Base-by-base conservation (phyloP, 257 asterid genomes). In the Eustoma russellianum region DNA sequence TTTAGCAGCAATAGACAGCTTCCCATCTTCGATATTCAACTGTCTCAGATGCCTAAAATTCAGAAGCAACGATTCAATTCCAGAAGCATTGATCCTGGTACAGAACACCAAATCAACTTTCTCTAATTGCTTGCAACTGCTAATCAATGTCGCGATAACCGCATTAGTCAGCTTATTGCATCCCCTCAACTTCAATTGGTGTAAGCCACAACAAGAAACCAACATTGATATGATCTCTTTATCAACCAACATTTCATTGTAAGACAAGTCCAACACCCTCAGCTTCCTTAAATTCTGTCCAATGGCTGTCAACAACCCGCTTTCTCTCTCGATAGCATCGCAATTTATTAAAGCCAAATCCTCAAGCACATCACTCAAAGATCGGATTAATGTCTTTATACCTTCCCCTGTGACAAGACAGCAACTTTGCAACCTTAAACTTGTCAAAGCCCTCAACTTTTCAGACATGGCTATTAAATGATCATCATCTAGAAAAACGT, bases 401-500 rank as follows among this genome's bases (percentile, higher is more conserved):
- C 95, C 94, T 49, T 83, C 90, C 9, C 93, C 90, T 5, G 73
- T 74, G 16, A 79, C 80, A 57, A 86, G 84, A 61, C 95, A 79
- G 48, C 88, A 79, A 46, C 95, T 81, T 61, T 86, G 83, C 64
- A 89, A 53, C 53, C 79, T 78, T 11, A 89, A 64, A 73, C 80
- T 73, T 15, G 46, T 44, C 68, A 89, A 70, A 7, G 56, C 62
- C 60, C 75, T 62, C 63, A 89, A 81, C 56, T 79, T 86, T 57
- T 70, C 81, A 0, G 88, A 63, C 19, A 79, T 55, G 46, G 94
- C 86, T 2, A 62, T 46, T 49, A 89, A 70, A 57, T 89, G 97
- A 28, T 63, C 16, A 75, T 81, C n/a, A n/a, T n/a, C n/a, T n/a
- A n/a, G n/a, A n/a, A n/a, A n/a, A n/a, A n/a, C n/a, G n/a, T n/a